Evolutionary conservation across 1,139 yeast species (phyloP), one percentile per base, ranked within the genome.

Genomic region (Hemisphaericaspora subhashii): DNA sequence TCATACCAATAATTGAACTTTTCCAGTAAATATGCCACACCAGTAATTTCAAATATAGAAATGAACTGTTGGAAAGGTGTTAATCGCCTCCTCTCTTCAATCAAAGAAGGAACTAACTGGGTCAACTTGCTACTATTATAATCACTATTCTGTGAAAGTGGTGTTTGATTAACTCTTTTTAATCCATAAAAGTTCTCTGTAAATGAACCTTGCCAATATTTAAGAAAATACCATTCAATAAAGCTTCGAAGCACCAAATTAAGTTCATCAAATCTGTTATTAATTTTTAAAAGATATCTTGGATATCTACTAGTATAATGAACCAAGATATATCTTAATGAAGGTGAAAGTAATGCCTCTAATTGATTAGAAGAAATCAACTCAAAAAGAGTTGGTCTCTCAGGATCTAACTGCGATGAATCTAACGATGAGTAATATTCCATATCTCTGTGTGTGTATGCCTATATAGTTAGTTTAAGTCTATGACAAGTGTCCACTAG

Each of bases 141-240:
- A 25, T 55, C 51, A n/a, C n/a, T n/a, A 3, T 46, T 47, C 25
- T 45, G 41, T 10, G 71, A 55, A 31, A 73, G 60, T 3, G 74
- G 69, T 0, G 75, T 65, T 27, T 61, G 64, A 39, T 64, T 64
- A 15, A 79, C 79, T 38, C 95, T 66, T 57, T 89, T 88, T 50
- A 92, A 64, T 2, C 97, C 98, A 55, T 92, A 90, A 57, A 90
- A 92, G 57, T 86, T 86, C 58, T 90, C 98, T 0, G 96, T 87
- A 52, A 92, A 88, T 2, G 94, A 79, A 0, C 95, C 81, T 53
- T 86, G 90, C 88, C 95, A 86, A 40, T 74, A 72, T 39, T 68
- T 74, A 37, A 90, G 59, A 52, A 84, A 87, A 50, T 77, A 75
- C 72, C 82, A 83, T 59, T 92, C 97, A 1, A 90, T 68, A n/a